Base-by-base conservation (phyloP, 257 asterid species). In the Solanum chmielewskii region DNA sequence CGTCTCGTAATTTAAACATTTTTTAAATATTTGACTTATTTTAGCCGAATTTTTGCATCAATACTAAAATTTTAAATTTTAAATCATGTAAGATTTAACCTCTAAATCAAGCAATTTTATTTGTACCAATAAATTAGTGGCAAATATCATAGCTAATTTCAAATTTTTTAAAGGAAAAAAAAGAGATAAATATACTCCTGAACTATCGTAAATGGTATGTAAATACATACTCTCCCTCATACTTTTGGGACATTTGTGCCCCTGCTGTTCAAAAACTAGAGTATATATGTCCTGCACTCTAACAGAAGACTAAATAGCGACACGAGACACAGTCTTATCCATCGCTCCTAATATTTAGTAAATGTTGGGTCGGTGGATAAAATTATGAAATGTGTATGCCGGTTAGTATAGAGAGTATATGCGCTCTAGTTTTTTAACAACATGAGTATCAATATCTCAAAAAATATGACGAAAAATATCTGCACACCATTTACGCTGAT, bases 401-500 rank as follows among this genome's bases (percentile, higher is more conserved):
- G 0, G 10, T 52, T 18, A 16, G 10, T 52, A 5, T 49, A 2
- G 16, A 0, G 1, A 10, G 23, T 52, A 52, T 52, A 52, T 16
- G 7, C 6, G 10, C n/a, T 52, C 4, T 52, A 52, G 10, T 18
- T 6, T 52, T 52, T 52, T 0, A 9, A 52, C 0, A 23, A 52
- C 9, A 52, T 52, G 10, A 0, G 0, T 3, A 52, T 1, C 10
- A 1, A 52, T 16, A 0, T 52, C 3, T 9, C 9, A 52, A 52
- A 52, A 52, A 52, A 0, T 52, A 52, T 52, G 2, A 52, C 10
- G 0, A 0, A 52, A 52, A 4, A 52, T 18, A 6, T 52, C 1
- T 52, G 0, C 10, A 52, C 7, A 16, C 2, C 10, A 16, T 1
- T 52, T 52, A 52, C 2, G 0, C 18, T 52, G 2, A 0, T 16